Percentiles rank a stretch among this genome's conserved stretches.
These are phyloP conservation scores for Sonneratia alba DNA, from an alignment of 345 rosid genomes.

Conservation along the genomic window DNA sequence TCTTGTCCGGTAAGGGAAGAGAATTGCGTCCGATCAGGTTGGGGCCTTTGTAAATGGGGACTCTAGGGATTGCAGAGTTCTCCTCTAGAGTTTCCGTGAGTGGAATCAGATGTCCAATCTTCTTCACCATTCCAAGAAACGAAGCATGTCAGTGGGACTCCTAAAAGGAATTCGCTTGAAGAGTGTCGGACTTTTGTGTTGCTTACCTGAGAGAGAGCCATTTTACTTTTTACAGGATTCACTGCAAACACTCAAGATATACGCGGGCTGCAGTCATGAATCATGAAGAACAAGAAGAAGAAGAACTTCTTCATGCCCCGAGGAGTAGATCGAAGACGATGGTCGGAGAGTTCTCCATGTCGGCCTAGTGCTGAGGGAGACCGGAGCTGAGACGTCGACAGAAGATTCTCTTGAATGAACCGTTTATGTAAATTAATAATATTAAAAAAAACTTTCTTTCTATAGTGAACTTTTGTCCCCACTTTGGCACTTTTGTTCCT, in stretches of 20 bases:
- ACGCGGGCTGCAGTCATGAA: neutral
- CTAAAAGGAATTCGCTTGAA: neutral
- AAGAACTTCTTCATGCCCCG: neutral
- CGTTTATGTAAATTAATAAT: neutral
- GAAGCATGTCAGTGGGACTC: neutral
- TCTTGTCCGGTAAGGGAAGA: conserved; percentile 48
- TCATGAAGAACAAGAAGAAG: conserved; percentile 1
- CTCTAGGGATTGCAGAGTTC: conserved; percentile 37
- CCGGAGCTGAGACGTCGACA: neutral
- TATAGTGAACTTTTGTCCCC: neutral
- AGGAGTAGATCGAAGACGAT: neutral
- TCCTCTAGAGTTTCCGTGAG: conserved; percentile 42
- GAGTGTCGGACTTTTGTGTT: neutral
- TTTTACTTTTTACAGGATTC: neutral
- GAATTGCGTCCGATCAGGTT: conserved; percentile 60
- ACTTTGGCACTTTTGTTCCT: neutral
- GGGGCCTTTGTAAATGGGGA: conserved; percentile 43
- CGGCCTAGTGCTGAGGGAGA: neutral
- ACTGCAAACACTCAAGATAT: neutral
- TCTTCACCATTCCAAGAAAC: neutral
- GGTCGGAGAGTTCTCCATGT: neutral
- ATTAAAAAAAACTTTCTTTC: too few relatives aligned
- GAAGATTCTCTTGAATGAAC: neutral
- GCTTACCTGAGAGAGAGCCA: conserved; percentile 5
- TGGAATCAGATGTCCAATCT: conserved; percentile 56